These are phyloP conservation scores for Aegle marmelos DNA, from an alignment of 345 rosid species.

Conservation along the genomic window DNA sequence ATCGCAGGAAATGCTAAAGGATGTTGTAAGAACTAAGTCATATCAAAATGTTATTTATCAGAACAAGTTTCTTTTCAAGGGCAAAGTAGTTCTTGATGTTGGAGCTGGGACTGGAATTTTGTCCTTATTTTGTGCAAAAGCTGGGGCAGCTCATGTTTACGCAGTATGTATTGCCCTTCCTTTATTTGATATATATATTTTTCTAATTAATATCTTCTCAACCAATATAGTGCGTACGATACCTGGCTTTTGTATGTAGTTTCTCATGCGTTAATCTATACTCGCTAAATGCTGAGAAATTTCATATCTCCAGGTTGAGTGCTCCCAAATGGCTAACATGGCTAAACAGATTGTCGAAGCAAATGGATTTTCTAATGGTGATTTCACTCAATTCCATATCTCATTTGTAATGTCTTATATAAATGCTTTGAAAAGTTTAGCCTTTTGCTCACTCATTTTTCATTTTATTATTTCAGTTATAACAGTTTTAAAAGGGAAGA, in stretches of 20 bases:
- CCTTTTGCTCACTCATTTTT: neutral
- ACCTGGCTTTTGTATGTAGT: neutral
- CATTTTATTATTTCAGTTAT: conserved; percentile 47
- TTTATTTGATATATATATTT: neutral
- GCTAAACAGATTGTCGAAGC: conserved; percentile 86
- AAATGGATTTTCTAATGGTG: conserved; percentile 88
- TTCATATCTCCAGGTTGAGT: conserved; percentile 58
- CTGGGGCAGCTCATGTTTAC: conserved; percentile 90
- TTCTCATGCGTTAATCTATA: neutral
- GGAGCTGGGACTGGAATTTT: conserved; percentile 99
- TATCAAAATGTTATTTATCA: conserved; percentile 93
- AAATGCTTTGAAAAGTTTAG: neutral
- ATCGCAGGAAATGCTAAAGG: conserved; percentile 97
- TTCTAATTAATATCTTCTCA: neutral
- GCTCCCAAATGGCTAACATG: conserved; percentile 93
- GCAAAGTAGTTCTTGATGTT: conserved; percentile 93
- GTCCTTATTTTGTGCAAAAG: conserved; percentile 96
- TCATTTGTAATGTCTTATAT: neutral
- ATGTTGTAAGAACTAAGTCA: conserved; percentile 90
- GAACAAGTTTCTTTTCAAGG: conserved; percentile 84
- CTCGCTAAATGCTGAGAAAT: conserved; percentile 5
- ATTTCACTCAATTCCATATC: neutral
- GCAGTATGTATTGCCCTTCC: conserved; percentile 47
- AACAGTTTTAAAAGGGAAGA: conserved; percentile 96
- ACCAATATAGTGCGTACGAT: neutral